Evolutionary conservation across 192 early-diverging fungal species (phyloP).

Genomic region (Rhizophlyctis rosea): DNA sequence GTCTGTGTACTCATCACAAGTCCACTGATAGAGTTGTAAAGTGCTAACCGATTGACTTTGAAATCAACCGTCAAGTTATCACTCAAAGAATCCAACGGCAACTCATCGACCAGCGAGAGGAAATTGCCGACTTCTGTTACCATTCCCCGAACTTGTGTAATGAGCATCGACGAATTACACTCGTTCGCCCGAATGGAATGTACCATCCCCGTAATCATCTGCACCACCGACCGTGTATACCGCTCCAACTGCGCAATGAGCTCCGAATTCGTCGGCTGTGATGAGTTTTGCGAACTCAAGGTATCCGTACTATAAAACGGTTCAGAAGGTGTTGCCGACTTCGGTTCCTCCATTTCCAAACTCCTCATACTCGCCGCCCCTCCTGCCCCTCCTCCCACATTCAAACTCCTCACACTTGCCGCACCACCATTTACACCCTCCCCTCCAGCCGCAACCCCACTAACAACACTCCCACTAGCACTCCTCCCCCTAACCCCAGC

Average conservation of each 20-base stretch:
- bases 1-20: constrained; percentile 60
- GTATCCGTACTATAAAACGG: too few relatives aligned
- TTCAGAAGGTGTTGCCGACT: too few relatives aligned
- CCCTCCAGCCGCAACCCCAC: not conserved
- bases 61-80: constrained; percentile 50
- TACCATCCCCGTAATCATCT: constrained; percentile 24
- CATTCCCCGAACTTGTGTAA: constrained; percentile 33
- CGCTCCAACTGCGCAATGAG: constrained; percentile 40
- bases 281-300: not conserved
- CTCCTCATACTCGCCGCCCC: too few relatives aligned
- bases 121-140: constrained; percentile 57
- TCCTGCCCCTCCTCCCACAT: not conserved
- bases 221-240: constrained; percentile 16
- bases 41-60: constrained; percentile 54
- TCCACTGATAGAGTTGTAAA: constrained; percentile 64
- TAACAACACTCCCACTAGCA: not conserved
- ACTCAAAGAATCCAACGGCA: constrained; percentile 42
- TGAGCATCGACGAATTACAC: constrained; percentile 24
- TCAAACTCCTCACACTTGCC: not conserved
- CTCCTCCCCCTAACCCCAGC: too few relatives aligned
- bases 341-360: too few relatives aligned
- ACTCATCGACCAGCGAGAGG: constrained; percentile 46
- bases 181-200: constrained; percentile 15
- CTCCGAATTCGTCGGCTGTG: constrained; percentile 36
- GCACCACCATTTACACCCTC: not conserved